Evolutionary conservation across 2,329 filamentous ascomycete genomes (phyloP), one percentile per base, ranked within the genome.

Genomic region (Nemania serpens): DNA sequence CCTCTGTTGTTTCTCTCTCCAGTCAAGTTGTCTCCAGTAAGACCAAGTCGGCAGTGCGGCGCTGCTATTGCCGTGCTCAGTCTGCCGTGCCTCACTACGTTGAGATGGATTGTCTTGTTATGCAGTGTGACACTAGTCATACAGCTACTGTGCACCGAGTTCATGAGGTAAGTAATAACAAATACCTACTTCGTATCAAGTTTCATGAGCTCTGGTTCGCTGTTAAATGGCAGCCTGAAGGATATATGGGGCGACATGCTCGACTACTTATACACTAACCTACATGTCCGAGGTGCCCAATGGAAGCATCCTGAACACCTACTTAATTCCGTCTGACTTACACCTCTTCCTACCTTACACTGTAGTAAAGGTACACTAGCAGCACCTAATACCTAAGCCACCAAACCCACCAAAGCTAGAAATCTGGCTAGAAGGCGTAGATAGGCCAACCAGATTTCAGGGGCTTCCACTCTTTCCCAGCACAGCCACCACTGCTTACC

Each of bases 191-290:
- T n/a, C n/a, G 34, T 12, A 42, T 15, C 51, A 39, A 51, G 34
- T 51, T 12, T 54, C 50, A 11, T 29, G 50, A 10, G 46, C 18
- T 53, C 18, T 59, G 52, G 52, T 61, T 55, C 34, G 61, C 54
- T 47, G 42, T 58, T 63, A 63, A 60, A 63, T 61, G 61, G 61
- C 57, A 57, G 61, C 61, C 61, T 63, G 33, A 56, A 52, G 39
- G 29, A 56, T 45, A 48, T 50, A 46, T 50, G 60, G 60, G 49
- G 47, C 33, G 15, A 22, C 29, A 48, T 5, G 20, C 15, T 29
- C 41, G 41, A 37, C 47, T 20, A 9, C n/a, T 50, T 22, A 45
- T 20, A 25, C n/a, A 42, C 10, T 10, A 18, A 18, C 6, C 15
- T 29, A 46, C 18, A 20, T 29, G 22, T 33, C n/a, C 29, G n/a